Conservation (phyloP, 1,139 yeast genomes). For the Geotrichum carabidarum region DNA sequence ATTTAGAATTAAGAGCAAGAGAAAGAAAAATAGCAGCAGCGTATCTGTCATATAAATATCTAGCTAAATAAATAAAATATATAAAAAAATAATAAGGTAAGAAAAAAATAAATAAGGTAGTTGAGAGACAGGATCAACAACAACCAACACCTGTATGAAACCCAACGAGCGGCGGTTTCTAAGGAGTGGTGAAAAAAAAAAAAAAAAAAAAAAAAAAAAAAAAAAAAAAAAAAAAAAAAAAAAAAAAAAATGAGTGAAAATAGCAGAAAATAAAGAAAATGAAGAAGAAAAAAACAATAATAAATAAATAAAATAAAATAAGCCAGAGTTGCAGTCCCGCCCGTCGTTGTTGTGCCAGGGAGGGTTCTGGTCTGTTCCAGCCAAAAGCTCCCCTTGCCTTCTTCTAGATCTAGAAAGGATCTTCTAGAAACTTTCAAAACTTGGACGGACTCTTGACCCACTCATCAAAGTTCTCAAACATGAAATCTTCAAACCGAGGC, state of each 20-base stretch:
- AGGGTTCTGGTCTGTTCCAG: no score
- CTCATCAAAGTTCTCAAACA: constrained; percentile 10
- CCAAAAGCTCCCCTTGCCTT: no score
- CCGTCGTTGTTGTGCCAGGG: no score
- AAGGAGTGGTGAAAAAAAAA: neutral
- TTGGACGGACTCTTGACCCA: constrained; percentile 9
- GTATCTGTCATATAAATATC: neutral
- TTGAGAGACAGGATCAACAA: neutral
- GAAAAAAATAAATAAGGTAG: neutral
- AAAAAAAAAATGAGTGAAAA: neutral
- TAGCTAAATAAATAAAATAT: neutral
- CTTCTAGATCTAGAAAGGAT: no score
- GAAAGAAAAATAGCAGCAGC: neutral
- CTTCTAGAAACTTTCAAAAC: neutral
- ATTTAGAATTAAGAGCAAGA: no score
- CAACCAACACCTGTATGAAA: no score
- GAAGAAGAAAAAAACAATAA: neutral
- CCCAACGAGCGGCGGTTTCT: no score
- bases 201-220: neutral
- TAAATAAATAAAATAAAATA: neutral
- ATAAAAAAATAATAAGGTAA: neutral
- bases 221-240: neutral
- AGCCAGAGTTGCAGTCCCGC: neutral
- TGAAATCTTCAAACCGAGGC: constrained; percentile 14
- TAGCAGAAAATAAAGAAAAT: no score